Evolutionary conservation across 805 yeast species (phyloP), one percentile per base, ranked within the genome.

Genomic region (Cyberlindnera mississippiensis): DNA sequence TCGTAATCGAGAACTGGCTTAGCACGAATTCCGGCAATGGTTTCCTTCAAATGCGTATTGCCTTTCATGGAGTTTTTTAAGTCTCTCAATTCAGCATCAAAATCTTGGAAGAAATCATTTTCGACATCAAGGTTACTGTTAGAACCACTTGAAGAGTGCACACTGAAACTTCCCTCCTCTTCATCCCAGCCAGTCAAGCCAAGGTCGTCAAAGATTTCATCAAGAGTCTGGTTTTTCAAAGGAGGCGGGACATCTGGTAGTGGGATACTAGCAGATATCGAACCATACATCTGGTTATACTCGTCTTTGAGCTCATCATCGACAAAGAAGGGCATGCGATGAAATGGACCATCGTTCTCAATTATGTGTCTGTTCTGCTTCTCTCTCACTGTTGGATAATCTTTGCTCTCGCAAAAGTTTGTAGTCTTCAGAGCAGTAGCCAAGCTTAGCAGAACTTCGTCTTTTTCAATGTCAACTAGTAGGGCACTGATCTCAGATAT

Each of bases 261-360:
- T 2, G 88, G 69, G 4, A 82, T 63, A 0, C 87, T 75, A 0
- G 89, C 80, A 16, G 68, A 60, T 8, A 84, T 73, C 6, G 75
- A 64, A 0, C 82, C 80, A 46, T 62, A 71, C 1, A 70, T 67
- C 5, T 68, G 67, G n/a, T 68, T 61, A 50, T 81, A 85, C 1
- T 52, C 52, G 0, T 72, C 73, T 40, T 81, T 73, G 12, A 65
- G 63, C 12, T 71, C 69, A 6, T 69, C 71, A 3, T 75, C 72
- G 8, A 91, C 59, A 22, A 91, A 60, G 57, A 88, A 90, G 0
- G 93, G 82, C 16, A 80, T 68, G 41, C 99, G 64, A 51, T 87
- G 93, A 48, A 78, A 88, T 0, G 96, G 88, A 0, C 85, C 84
- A 67, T 93, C 99, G 52, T 87, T 85, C 6, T 67, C 49, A 15